These are phyloP conservation scores for Lodderomyces beijingensis DNA, from an alignment of 1,139 yeast species.

Conservation along the genomic window DNA sequence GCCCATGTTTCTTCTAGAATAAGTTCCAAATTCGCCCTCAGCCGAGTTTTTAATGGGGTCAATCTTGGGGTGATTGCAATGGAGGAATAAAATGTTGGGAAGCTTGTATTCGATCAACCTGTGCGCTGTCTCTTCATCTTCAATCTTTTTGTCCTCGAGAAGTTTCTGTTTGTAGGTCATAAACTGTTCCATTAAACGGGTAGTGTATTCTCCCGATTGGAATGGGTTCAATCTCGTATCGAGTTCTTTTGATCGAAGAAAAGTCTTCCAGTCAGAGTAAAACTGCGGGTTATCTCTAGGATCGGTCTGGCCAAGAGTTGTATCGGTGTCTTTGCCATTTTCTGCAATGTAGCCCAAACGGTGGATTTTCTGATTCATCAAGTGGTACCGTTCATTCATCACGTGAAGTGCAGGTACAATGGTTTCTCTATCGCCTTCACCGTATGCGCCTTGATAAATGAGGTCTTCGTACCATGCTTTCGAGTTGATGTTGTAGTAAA, in stretches of 20 bases:
- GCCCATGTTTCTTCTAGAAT: constrained; percentile 23
- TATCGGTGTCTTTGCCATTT: constrained; percentile 19
- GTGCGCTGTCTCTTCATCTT: constrained; percentile 11
- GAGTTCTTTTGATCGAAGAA: constrained; percentile 16
- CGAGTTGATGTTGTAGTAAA: constrained; percentile 32
- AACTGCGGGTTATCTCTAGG: constrained; percentile 24
- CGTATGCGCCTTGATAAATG: constrained; percentile 35
- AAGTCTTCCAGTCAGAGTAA: constrained; percentile 25
- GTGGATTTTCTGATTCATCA: constrained; percentile 22
- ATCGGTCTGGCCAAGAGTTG: constrained; percentile 31
- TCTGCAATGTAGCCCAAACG: constrained; percentile 22
- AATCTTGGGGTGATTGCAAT: constrained; percentile 41
- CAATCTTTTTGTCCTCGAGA: constrained; percentile 11
- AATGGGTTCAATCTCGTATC: constrained; percentile 32
- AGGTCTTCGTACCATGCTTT: constrained; percentile 26
- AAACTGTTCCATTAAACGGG: constrained; percentile 20
- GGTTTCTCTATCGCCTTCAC: constrained; percentile 38
- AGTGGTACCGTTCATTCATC: constrained; percentile 31
- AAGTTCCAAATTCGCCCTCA: constrained; percentile 16
- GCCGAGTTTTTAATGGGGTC: constrained; percentile 26
- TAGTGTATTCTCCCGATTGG: constrained; percentile 26
- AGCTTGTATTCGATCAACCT: constrained; percentile 13
- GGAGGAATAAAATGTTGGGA: constrained; percentile 34
- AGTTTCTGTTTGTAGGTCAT: constrained; percentile 11
- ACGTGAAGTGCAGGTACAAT: constrained; percentile 36